phyloP scores from a whole-genome alignment of 208 protist genomes.

The Strigomonas culicis region DNA sequence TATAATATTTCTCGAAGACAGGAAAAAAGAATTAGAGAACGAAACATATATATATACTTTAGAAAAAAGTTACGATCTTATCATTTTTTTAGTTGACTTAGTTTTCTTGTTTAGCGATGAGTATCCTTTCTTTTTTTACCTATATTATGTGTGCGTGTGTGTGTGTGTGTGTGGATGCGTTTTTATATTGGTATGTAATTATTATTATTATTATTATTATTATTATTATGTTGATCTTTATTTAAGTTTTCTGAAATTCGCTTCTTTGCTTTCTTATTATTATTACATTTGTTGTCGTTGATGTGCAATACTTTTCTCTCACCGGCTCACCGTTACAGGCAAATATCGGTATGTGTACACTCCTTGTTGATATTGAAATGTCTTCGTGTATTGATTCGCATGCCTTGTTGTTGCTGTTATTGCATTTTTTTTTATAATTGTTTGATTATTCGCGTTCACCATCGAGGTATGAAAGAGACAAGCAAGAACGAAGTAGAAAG shows the following conservation, averaged over 20 bases:
- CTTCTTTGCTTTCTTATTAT: too few relatives aligned
- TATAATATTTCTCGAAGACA: neutral
- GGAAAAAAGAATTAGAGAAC: neutral
- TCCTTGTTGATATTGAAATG: neutral
- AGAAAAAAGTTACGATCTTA: conserved; percentile 4
- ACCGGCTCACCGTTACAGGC: too few relatives aligned
- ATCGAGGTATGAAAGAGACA: neutral
- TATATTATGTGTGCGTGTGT: conserved; percentile 9
- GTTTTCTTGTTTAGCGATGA: conserved; percentile 2
- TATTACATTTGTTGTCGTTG: too few relatives aligned
- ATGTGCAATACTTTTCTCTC: too few relatives aligned
- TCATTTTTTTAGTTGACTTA: conserved; percentile 7
- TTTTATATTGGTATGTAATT: neutral
- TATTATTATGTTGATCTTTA: neutral
- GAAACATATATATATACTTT: neutral
- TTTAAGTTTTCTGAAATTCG: too few relatives aligned
- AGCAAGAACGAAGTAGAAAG: neutral
- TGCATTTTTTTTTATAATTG: neutral
- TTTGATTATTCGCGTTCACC: neutral
- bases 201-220: conserved; percentile 1
- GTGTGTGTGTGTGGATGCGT: neutral
- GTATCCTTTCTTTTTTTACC: conserved; percentile 10
- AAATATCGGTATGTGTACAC: neutral
- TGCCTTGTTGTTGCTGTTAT: conserved; percentile 4
- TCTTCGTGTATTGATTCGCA: neutral